phyloP scores from a whole-genome alignment of 2,329 filamentous ascomycete genomes.

The Monilinia aucupariae region DNA sequence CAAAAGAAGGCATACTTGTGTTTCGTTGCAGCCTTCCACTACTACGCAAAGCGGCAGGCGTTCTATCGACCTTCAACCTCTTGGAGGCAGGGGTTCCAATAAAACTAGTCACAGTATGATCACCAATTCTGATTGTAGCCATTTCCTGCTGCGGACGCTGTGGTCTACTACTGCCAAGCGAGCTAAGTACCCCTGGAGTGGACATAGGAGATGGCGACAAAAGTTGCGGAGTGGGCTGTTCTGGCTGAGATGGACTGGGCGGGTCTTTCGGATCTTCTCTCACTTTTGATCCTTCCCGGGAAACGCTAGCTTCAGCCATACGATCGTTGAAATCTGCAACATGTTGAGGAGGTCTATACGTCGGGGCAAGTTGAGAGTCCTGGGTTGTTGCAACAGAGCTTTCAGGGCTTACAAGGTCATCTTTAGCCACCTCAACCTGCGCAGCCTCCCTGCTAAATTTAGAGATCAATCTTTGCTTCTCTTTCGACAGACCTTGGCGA shows the following conservation, averaged over 20 bases:
- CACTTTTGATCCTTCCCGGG: slow-evolving; percentile 13
- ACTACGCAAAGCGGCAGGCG: slow-evolving; percentile 12
- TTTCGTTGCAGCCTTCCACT: not conserved
- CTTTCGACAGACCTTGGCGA: slow-evolving; percentile 25
- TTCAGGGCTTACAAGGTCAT: slow-evolving; percentile 21
- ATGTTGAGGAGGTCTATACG: slow-evolving; percentile 22
- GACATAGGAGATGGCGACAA: slow-evolving; percentile 27
- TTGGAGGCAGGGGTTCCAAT: slow-evolving; percentile 32
- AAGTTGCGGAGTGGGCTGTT: slow-evolving; percentile 27
- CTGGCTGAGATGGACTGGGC: slow-evolving; percentile 7
- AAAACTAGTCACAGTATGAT: slow-evolving; percentile 33
- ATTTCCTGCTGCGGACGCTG: slow-evolving; percentile 26
- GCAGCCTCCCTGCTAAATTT: slow-evolving; percentile 26
- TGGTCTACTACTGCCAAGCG: slow-evolving; percentile 24
- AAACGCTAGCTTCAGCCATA: slow-evolving; percentile 25
- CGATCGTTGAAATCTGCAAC: slow-evolving; percentile 34
- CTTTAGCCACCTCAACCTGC: slow-evolving; percentile 15
- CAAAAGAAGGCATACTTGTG: slow-evolving; percentile 28
- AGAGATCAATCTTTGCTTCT: slow-evolving; percentile 29
- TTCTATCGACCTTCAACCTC: slow-evolving; percentile 21
- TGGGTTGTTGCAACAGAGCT: slow-evolving; percentile 23
- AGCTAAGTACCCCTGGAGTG: slow-evolving; percentile 26
- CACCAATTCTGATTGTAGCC: slow-evolving; percentile 36
- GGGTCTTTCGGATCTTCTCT: slow-evolving; percentile 3
- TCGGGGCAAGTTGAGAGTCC: slow-evolving; percentile 17